Percentiles rank a stretch among this genome's conserved stretches.
These are phyloP conservation scores for Fusarium tricinctum DNA, from an alignment of 2,329 filamentous ascomycete species.

Conservation along the genomic window DNA sequence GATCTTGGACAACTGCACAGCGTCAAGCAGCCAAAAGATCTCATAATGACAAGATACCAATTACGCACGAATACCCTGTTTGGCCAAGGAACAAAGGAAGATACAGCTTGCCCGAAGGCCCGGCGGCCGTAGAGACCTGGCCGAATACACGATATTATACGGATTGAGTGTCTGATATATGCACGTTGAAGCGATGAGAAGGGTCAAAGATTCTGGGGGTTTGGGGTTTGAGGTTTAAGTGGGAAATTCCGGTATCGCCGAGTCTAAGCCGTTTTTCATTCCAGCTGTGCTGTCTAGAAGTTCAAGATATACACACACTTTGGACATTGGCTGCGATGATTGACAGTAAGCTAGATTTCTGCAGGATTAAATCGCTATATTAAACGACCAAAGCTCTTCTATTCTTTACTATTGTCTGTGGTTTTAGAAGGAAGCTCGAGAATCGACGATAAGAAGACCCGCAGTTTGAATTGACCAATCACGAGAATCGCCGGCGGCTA, in stretches of 20 bases:
- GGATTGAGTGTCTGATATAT: neutral
- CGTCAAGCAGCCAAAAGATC: conserved; percentile 12
- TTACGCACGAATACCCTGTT: conserved; percentile 1
- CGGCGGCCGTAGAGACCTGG: conserved; percentile 13
- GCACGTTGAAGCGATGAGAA: neutral
- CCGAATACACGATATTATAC: neutral
- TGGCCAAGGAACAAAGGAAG: neutral
- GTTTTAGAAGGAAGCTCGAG: neutral
- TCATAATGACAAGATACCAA: conserved; percentile 26
- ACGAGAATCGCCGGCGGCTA: conserved; percentile 21
- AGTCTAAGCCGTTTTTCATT: conserved; percentile 33
- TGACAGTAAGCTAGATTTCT: neutral
- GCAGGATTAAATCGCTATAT: neutral
- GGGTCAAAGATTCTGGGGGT: neutral
- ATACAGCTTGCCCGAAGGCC: conserved; percentile 15
- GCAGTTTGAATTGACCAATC: conserved; percentile 23
- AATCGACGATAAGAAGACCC: conserved; percentile 21
- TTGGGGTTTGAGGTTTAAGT: conserved; percentile 1
- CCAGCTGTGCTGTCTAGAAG: conserved; percentile 11
- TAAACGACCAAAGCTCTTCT: neutral
- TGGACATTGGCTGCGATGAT: neutral
- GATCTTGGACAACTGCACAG: conserved; percentile 22
- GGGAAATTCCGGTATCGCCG: conserved; percentile 31
- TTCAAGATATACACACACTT: neutral
- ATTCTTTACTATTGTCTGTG: conserved; percentile 6